Percentiles rank a stretch among this genome's conserved stretches.
Evolutionary conservation across 2,329 filamentous ascomycete genomes (phyloP).

Genomic region (Nectriaceae sp.): DNA sequence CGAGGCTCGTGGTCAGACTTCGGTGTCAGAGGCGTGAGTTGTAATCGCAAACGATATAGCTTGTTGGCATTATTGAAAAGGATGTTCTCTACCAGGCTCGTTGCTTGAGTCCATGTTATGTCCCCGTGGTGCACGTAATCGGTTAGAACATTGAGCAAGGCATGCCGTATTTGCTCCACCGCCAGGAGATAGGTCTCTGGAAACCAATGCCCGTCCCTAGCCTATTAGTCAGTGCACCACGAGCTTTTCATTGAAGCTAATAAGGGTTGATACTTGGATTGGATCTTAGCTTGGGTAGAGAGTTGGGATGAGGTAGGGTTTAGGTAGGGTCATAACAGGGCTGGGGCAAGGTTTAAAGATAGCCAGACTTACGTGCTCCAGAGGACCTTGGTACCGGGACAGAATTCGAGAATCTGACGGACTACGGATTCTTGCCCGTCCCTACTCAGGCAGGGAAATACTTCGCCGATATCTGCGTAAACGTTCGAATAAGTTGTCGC

Average conservation of each 20-base stretch:
- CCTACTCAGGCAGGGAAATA: conserved; percentile 77
- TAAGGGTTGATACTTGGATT: too few species aligned
- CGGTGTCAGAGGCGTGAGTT: conserved; percentile 33
- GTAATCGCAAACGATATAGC: conserved; percentile 66
- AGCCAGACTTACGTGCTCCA: too few species aligned
- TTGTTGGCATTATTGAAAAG: conserved; percentile 77
- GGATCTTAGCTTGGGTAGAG: too few species aligned
- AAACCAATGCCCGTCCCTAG: conserved; percentile 79
- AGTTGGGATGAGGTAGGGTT: too few species aligned
- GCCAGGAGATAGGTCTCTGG: conserved; percentile 78
- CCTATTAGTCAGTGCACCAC: too few species aligned
- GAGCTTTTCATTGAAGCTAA: too few species aligned
- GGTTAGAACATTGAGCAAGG: conserved; percentile 66
- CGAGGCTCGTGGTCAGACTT: conserved; percentile 4
- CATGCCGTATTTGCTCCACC: conserved; percentile 70
- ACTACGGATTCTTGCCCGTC: conserved; percentile 74
- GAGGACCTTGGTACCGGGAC: conserved; percentile 72
- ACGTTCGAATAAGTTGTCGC: conserved; percentile 77
- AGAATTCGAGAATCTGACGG: conserved; percentile 73
- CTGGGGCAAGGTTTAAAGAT: too few species aligned
- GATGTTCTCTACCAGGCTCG: conserved; percentile 64
- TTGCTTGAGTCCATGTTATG: conserved; percentile 62
- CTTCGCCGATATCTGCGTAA: conserved; percentile 80
- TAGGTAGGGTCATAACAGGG: too few species aligned
- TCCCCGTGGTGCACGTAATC: conserved; percentile 68